Conservation (phyloP, 306 rosid genomes). For the Dryas octopetala region DNA sequence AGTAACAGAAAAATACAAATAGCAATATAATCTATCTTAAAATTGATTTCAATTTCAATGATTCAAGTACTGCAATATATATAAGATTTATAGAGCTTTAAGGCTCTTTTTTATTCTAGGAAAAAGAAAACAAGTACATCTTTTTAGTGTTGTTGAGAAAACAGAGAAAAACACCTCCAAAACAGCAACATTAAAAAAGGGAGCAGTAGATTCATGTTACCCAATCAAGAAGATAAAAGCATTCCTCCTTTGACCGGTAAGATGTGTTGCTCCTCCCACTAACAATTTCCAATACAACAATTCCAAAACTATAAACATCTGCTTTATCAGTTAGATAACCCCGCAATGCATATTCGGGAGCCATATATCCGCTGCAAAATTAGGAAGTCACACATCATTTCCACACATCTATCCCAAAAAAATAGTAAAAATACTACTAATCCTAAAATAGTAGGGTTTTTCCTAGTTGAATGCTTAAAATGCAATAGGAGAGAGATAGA, state of each 20-base stretch:
- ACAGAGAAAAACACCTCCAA: no score
- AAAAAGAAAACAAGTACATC: no score
- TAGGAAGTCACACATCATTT: neutral
- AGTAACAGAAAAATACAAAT: neutral
- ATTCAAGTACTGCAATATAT: no score
- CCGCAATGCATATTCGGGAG: conserved; percentile 65
- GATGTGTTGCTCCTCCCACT: conserved; percentile 59
- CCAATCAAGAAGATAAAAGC: conserved; percentile 28
- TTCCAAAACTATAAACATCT: conserved; percentile 77
- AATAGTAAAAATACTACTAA: neutral
- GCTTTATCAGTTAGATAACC: conserved; percentile 72
- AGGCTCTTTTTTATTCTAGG: no score
- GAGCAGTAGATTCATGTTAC: conserved; percentile 11
- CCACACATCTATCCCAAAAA: neutral
- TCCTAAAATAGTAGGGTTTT: neutral
- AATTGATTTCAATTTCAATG: no score
- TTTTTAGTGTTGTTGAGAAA: no score
- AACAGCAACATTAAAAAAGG: neutral
- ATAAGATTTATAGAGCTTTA: no score
- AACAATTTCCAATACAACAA: conserved; percentile 52
- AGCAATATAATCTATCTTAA: neutral
- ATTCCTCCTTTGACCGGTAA: conserved; percentile 23
- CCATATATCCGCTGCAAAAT: conserved; percentile 48
- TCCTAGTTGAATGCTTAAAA: neutral
- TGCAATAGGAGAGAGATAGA: no score